Conservation (phyloP, 768 basidiomycete genomes). For the Psilocybe cubensis region DNA sequence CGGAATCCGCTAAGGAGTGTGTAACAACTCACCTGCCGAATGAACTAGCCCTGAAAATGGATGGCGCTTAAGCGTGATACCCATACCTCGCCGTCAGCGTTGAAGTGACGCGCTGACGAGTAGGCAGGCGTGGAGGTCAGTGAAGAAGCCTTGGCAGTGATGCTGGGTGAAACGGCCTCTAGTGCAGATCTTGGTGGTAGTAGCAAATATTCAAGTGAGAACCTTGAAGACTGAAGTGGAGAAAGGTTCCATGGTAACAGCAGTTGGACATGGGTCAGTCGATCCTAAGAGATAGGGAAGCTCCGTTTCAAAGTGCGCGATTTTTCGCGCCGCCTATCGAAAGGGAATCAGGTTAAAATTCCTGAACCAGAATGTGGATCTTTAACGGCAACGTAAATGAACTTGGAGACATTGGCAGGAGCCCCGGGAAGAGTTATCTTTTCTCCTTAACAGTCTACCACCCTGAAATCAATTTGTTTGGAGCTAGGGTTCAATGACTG, state of each 20-base stretch:
- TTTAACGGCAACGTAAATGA: constrained; percentile 74
- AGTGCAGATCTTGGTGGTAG: constrained; percentile 89
- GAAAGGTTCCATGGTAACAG: constrained; percentile 88
- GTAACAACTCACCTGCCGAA: constrained; percentile 86
- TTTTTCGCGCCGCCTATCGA: constrained; percentile 70
- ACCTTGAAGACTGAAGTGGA: constrained; percentile 88
- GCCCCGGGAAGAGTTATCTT: constrained; percentile 81
- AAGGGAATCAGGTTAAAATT: constrained; percentile 82
- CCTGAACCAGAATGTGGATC: constrained; percentile 76
- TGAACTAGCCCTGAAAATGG: constrained; percentile 91
- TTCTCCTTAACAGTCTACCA: constrained; percentile 75
- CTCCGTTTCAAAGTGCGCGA: constrained; percentile 70
- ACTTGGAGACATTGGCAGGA: constrained; percentile 63
- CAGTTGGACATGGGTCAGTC: constrained; percentile 87
- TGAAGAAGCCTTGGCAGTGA: constrained; percentile 81
- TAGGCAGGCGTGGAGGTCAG: constrained; percentile 79
- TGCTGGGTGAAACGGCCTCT: constrained; percentile 64
- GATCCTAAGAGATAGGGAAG: constrained; percentile 81
- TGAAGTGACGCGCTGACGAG: constrained; percentile 73
- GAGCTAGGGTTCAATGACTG: constrained; percentile 75
- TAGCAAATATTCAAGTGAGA: constrained; percentile 90
- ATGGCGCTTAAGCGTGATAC: constrained; percentile 88
- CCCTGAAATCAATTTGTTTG: constrained; percentile 76
- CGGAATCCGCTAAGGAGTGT: constrained; percentile 20
- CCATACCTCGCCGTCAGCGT: constrained; percentile 82